These are phyloP conservation scores for Arthrobotrys conoides DNA, from an alignment of 2,329 filamentous ascomycete species.

Conservation along the genomic window DNA sequence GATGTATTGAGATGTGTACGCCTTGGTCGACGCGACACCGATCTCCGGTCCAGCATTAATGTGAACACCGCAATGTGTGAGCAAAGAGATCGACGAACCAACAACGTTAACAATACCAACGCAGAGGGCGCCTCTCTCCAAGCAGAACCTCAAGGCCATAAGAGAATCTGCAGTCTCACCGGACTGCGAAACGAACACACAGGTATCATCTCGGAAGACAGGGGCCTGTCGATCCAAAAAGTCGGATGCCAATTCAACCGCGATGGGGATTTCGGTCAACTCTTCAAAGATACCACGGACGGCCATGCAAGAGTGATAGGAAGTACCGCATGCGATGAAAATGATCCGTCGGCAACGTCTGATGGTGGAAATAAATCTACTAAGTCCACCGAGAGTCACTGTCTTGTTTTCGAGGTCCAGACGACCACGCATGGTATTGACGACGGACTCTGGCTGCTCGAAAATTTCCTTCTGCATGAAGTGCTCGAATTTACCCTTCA, in stretches of 20 bases:
- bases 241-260: slow-evolving; percentile 96
- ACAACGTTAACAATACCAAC: slow-evolving; percentile 99
- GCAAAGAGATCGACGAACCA: slow-evolving; percentile 96
- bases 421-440: slow-evolving; percentile 99
- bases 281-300: slow-evolving; percentile 98
- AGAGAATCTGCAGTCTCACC: slow-evolving; percentile 98
- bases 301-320: slow-evolving; percentile 99
- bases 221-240: slow-evolving; percentile 97
- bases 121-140: slow-evolving; percentile 96
- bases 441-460: slow-evolving; percentile 98
- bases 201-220: slow-evolving; percentile 98
- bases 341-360: slow-evolving; percentile 97
- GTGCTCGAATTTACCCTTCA: slow-evolving; percentile 99
- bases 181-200: slow-evolving; percentile 98
- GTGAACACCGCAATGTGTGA: slow-evolving; percentile 99
- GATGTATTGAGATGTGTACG: slow-evolving; percentile 98
- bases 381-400: slow-evolving; percentile 93
- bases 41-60: slow-evolving; percentile 99
- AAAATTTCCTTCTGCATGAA: slow-evolving; percentile 99
- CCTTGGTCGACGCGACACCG: slow-evolving; percentile 98
- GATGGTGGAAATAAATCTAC: slow-evolving; percentile 96
- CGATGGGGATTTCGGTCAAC: slow-evolving; percentile 96
- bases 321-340: slow-evolving; percentile 98
- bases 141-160: slow-evolving; percentile 95
- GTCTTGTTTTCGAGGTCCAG: slow-evolving; percentile 93